phyloP scores from a whole-genome alignment of 1,284 basidiomycete species.

The Agroathelia rolfsii region DNA sequence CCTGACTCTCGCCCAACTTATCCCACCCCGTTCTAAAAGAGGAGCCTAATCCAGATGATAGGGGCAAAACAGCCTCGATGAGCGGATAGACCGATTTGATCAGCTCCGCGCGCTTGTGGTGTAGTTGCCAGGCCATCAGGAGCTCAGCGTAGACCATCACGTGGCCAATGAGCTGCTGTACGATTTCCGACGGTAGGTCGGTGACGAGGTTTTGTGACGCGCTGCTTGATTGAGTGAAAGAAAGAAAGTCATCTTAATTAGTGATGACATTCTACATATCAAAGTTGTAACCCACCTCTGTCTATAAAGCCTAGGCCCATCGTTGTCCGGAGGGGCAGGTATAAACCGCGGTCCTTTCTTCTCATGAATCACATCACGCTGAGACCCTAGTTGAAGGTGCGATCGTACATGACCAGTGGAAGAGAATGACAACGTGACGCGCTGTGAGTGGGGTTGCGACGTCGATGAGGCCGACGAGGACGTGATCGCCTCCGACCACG shows the following conservation, averaged over 20 bases:
- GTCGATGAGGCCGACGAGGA: slow-evolving; percentile 8
- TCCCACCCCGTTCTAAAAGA: slow-evolving; percentile 17
- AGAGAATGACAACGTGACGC: slow-evolving; percentile 30
- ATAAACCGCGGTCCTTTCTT: too few relatives aligned
- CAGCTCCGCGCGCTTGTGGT: slow-evolving; percentile 59
- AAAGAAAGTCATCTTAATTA: too few relatives aligned
- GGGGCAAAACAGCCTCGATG: too few relatives aligned
- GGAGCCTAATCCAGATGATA: slow-evolving; percentile 15
- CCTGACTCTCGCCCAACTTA: too few relatives aligned
- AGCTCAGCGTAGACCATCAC: slow-evolving; percentile 68
- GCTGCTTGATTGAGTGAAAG: too few relatives aligned
- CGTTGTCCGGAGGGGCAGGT: too few relatives aligned
- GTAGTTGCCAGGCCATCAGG: slow-evolving; percentile 60
- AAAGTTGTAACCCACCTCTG: too few relatives aligned
- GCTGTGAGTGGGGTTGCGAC: too few relatives aligned
- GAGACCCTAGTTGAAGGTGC: slow-evolving; percentile 25
- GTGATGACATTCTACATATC: too few relatives aligned
- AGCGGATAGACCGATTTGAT: slow-evolving; percentile 45
- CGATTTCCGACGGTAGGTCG: slow-evolving; percentile 17
- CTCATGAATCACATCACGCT: slow-evolving; percentile 19
- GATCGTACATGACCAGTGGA: slow-evolving; percentile 28
- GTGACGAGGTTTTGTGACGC: too few relatives aligned
- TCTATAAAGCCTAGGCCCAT: too few relatives aligned
- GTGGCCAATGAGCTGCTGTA: slow-evolving; percentile 46
- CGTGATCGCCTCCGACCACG: slow-evolving; percentile 40